Conservation (phyloP, 164 flowering plant genomes). For the Santalum album region DNA sequence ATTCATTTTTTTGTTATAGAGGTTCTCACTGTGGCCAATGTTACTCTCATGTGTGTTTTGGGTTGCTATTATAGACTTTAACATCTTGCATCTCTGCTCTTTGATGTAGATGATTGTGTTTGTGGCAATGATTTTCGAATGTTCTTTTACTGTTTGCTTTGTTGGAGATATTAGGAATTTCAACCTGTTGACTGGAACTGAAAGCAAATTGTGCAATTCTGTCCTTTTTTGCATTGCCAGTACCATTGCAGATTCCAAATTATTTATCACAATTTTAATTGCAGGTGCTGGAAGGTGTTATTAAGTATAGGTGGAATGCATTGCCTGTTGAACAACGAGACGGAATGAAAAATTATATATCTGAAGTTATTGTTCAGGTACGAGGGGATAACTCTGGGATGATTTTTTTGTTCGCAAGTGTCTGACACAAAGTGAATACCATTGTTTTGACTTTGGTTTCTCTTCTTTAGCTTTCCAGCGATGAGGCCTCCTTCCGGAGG, state of each 20-base stretch:
- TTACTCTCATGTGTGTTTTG: too few species aligned
- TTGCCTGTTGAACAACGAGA: slow-evolving; percentile 92
- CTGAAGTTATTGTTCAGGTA: slow-evolving; percentile 97
- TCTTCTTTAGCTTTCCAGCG: slow-evolving; percentile 70
- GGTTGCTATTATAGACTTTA: too few species aligned
- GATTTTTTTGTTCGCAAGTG: too few species aligned
- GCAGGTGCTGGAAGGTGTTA: slow-evolving; percentile 95
- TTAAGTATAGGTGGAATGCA: slow-evolving; percentile 98
- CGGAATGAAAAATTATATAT: slow-evolving; percentile 98
- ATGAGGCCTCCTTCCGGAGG: slow-evolving; percentile 75
- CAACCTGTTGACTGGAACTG: neutral
- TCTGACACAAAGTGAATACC: too few species aligned
- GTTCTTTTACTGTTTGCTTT: too few species aligned
- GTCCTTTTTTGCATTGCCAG: neutral
- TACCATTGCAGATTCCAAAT: neutral
- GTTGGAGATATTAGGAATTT: neutral
- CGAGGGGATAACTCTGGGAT: too few species aligned
- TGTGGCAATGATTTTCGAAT: too few species aligned
- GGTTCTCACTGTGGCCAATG: too few species aligned
- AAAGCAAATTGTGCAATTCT: neutral
- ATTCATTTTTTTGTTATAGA: too few species aligned
- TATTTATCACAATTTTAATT: neutral
- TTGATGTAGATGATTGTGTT: too few species aligned
- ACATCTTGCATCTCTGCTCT: too few species aligned
- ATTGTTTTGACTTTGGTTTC: slow-evolving; percentile 5